Evolutionary conservation across 176 grass and related monocot genomes (phyloP), one percentile per base, ranked within the genome.

Genomic region (Poa pratensis): DNA sequence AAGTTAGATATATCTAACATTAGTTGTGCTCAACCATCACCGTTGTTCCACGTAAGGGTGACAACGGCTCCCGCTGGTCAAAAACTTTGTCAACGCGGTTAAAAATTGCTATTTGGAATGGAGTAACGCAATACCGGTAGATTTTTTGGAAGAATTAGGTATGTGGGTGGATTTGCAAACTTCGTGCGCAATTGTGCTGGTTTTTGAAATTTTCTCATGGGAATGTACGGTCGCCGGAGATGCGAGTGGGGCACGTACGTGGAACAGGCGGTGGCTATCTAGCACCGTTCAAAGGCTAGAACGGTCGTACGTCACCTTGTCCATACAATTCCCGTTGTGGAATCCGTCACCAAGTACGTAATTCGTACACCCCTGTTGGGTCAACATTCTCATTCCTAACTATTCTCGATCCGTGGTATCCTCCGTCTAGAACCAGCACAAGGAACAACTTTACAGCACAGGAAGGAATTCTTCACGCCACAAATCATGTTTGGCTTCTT

Each of bases 301-400:
- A 35, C 8, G n/a, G 73, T 62, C 64, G 34, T 27, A 3, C 26
- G 61, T 16, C 77, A 19, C 28, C 43, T 2, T 45, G 34, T 72
- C 34, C 70, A 49, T 32, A 37, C 65, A 65, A 65, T 59, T 74
- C 9, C 0, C 77, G 50, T 69, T 50, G 17, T 40, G 39, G 71
- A 28, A 81, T 77, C 20, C 69, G 35, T 17, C 46, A 71, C 46
- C 73, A 73, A 40, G 66, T 19, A 78, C 26, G 78, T 45, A 4
- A 78, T 54, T 70, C 55, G 84, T 86, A 83, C 72, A 20, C 79
- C 65, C 2, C 22, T 67, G 16, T 6, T 69, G 35, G 84, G 68
- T 90, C 88, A 90, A 57, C 55, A 73, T 90, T 83, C 34, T 90
- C 84, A 79, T 40, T 74, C 88, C 43, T 52, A 68, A 32, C 2